Evolutionary conservation across 768 basidiomycete species (phyloP).

Genomic region (Collybia mongolica): DNA sequence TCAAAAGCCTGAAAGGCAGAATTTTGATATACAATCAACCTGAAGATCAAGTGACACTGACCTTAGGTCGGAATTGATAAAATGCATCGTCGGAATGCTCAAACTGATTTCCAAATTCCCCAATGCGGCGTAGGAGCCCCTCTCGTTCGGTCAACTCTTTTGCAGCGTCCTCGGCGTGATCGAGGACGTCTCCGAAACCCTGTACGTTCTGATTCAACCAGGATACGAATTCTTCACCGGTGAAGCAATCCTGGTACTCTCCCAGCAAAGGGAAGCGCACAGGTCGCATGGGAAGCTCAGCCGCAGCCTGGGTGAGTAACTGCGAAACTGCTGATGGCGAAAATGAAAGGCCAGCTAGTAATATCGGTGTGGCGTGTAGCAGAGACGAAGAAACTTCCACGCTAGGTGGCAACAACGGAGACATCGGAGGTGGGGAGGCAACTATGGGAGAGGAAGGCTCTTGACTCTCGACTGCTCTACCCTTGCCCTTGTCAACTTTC

Average conservation of each 20-base stretch:
- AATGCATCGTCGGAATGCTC: slow-evolving; percentile 77
- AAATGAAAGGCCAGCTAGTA: slow-evolving; percentile 75
- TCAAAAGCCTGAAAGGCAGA: slow-evolving; percentile 53
- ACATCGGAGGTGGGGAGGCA: slow-evolving; percentile 63
- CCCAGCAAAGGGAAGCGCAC: slow-evolving; percentile 79
- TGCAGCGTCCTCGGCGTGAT: slow-evolving; percentile 76
- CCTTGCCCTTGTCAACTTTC: slow-evolving; percentile 85
- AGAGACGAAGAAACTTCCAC: slow-evolving; percentile 28
- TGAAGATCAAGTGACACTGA: slow-evolving; percentile 22
- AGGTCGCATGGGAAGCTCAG: slow-evolving; percentile 67
- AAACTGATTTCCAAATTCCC: slow-evolving; percentile 81
- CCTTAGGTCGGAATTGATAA: slow-evolving; percentile 84
- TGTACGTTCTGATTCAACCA: slow-evolving; percentile 82
- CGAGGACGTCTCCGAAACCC: slow-evolving; percentile 75
- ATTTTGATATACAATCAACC: neutral
- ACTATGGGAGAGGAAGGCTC: slow-evolving; percentile 30
- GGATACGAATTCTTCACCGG: slow-evolving; percentile 83
- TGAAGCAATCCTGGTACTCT: slow-evolving; percentile 84
- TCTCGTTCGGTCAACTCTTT: slow-evolving; percentile 61
- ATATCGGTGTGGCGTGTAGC: slow-evolving; percentile 51
- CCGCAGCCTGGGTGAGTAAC: slow-evolving; percentile 68
- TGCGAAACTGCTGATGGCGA: slow-evolving; percentile 63
- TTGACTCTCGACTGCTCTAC: slow-evolving; percentile 51
- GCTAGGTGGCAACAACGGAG: slow-evolving; percentile 57
- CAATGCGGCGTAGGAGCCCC: slow-evolving; percentile 65